Percentiles rank a stretch among this genome's conserved stretches.
Evolutionary conservation across 495 filamentous ascomycete species (phyloP).

Genomic region (Cenococcum geophilum): DNA sequence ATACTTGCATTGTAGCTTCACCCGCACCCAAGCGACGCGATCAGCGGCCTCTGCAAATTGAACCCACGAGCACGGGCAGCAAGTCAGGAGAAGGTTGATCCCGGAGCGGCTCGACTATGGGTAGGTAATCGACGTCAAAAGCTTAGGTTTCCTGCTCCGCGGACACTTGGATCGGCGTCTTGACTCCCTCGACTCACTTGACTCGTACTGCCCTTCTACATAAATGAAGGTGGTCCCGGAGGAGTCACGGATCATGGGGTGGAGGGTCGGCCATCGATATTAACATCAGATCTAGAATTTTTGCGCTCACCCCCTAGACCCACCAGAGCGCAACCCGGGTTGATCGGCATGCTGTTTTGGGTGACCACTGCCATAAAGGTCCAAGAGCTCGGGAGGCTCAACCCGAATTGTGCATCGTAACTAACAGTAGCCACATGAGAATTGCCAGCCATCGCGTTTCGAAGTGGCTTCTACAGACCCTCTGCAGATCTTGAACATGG

Average conservation of each 20-base stretch:
- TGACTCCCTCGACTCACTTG: not conserved
- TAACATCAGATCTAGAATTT: not conserved
- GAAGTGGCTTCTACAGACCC: not conserved
- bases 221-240: not conserved
- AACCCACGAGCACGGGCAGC: not conserved
- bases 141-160: not conserved
- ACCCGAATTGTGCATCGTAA: slow-evolving; percentile 1
- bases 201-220: not conserved
- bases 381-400: not conserved
- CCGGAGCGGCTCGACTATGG: not conserved
- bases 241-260: not conserved
- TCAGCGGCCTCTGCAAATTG: not conserved
- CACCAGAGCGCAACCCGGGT: not conserved
- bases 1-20: not conserved
- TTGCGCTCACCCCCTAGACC: not conserved
- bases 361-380: slow-evolving; percentile 1
- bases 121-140: not conserved
- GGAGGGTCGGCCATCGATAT: not conserved
- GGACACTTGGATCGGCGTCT: not conserved
- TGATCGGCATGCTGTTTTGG: slow-evolving; percentile 3
- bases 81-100: not conserved
- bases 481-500: not conserved
- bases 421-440: not conserved
- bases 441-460: not conserved
- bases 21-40: not conserved